Conservation (phyloP, 768 basidiomycete genomes). For the Rhodosporidiobolus odoratus region DNA sequence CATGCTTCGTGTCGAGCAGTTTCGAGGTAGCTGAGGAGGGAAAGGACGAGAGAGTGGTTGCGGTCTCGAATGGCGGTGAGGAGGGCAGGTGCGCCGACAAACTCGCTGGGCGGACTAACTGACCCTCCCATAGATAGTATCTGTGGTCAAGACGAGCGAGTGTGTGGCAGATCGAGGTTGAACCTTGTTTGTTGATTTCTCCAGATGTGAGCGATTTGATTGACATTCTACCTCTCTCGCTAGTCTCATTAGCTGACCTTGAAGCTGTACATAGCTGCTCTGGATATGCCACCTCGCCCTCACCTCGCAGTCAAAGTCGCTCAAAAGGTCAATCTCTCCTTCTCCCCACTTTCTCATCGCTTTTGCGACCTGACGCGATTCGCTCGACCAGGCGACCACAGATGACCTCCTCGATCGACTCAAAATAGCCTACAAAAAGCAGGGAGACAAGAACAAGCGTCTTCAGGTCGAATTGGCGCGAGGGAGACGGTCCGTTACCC, state of each 20-base stretch:
- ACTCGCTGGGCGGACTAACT: too few relatives aligned
- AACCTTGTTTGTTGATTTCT: too few relatives aligned
- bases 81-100: neutral
- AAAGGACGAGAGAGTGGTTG: neutral
- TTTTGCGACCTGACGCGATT: neutral
- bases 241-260: neutral
- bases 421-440: neutral
- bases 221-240: neutral
- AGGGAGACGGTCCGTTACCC: neutral
- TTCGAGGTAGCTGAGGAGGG: neutral
- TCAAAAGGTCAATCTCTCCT: neutral
- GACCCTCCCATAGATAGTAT: too few relatives aligned
- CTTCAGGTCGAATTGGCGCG: neutral
- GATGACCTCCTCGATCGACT: neutral
- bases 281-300: neutral
- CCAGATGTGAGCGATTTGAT: too few relatives aligned
- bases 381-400: neutral
- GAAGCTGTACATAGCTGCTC: neutral
- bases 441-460: neutral
- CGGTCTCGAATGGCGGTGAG: neutral
- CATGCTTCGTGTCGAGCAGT: neutral
- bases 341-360: neutral
- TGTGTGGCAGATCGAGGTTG: too few relatives aligned
- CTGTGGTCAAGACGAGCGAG: neutral
- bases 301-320: conserved; percentile 32